phyloP scores from a whole-genome alignment of 192 early-diverging fungal genomes.

The Backusella mclennaniae region DNA sequence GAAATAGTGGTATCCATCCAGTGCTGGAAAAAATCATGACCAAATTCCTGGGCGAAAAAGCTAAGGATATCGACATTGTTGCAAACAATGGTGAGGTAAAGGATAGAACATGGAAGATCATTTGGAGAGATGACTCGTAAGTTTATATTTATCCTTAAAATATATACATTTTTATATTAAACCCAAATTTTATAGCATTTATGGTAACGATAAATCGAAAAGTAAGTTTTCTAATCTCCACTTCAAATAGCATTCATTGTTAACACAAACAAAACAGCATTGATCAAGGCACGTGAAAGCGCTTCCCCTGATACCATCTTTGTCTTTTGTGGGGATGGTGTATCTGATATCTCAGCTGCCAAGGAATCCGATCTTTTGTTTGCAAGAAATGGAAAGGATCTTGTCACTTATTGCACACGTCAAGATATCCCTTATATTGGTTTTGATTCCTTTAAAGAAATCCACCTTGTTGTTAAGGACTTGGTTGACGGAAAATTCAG shows the following conservation, averaged over 20 bases:
- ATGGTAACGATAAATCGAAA: conserved; percentile 66
- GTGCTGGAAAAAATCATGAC: conserved; percentile 53
- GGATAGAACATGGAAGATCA: conserved; percentile 57
- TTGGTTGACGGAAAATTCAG: conserved; percentile 11
- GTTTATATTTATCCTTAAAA: not conserved
- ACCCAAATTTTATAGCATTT: conserved; percentile 34
- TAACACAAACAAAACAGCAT: conserved; percentile 12
- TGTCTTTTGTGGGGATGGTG: conserved; percentile 79
- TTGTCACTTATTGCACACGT: conserved; percentile 64
- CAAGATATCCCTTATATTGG: conserved; percentile 54
- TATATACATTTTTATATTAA: not conserved
- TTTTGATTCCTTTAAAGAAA: conserved; percentile 57
- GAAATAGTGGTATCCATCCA: conserved; percentile 53
- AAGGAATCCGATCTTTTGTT: conserved; percentile 74
- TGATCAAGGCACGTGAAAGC: conserved; percentile 24
- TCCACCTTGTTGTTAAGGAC: conserved; percentile 27
- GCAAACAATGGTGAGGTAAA: conserved; percentile 54
- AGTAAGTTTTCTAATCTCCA: conserved; percentile 23
- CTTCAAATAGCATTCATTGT: not conserved
- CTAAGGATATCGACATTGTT: conserved; percentile 52
- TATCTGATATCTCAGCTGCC: conserved; percentile 75
- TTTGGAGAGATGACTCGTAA: conserved; percentile 60
- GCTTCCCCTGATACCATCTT: conserved; percentile 38
- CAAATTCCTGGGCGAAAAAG: conserved; percentile 45
- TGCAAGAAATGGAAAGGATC: conserved; percentile 66